phyloP scores from a whole-genome alignment of 495 filamentous ascomycete species.

The Aspergillus ellipticus region DNA sequence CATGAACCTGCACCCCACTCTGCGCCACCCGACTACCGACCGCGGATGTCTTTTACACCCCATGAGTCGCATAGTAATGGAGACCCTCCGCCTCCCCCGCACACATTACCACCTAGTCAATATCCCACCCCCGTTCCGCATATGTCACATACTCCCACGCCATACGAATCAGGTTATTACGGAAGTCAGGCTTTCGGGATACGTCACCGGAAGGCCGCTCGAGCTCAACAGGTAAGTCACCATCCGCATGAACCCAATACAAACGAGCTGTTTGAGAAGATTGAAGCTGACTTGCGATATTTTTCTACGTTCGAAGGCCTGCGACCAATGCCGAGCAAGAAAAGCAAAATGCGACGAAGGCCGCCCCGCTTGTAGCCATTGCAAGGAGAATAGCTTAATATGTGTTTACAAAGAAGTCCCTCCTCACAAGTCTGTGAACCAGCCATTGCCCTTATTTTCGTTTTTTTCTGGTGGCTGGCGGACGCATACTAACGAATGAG shows the following conservation, averaged over 20 bases:
- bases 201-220: slow-evolving; percentile 40
- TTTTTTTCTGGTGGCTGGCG: background rate
- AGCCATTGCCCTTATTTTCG: background rate
- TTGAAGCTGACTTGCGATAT: slow-evolving; percentile 4
- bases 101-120: slow-evolving; percentile 23
- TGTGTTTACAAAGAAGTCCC: slow-evolving; percentile 61
- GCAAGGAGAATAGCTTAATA: slow-evolving; percentile 51
- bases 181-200: slow-evolving; percentile 31
- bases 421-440: slow-evolving; percentile 50
- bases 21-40: slow-evolving; percentile 36
- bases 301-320: slow-evolving; percentile 41
- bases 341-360: slow-evolving; percentile 66
- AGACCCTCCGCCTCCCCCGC: slow-evolving; percentile 26
- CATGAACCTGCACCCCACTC: slow-evolving; percentile 36
- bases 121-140: slow-evolving; percentile 27
- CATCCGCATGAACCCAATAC: no score
- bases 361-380: slow-evolving; percentile 55
- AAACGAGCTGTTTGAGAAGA: background rate
- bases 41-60: slow-evolving; percentile 33
- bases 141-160: slow-evolving; percentile 22
- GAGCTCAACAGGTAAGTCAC: slow-evolving; percentile 39
- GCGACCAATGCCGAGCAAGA: slow-evolving; percentile 57
- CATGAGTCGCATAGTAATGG: slow-evolving; percentile 25
- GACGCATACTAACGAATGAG: slow-evolving; percentile 6
- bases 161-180: slow-evolving; percentile 33